Conservation (phyloP, 352 stramenopile genomes). For the Phytophthora agathidicida region DNA sequence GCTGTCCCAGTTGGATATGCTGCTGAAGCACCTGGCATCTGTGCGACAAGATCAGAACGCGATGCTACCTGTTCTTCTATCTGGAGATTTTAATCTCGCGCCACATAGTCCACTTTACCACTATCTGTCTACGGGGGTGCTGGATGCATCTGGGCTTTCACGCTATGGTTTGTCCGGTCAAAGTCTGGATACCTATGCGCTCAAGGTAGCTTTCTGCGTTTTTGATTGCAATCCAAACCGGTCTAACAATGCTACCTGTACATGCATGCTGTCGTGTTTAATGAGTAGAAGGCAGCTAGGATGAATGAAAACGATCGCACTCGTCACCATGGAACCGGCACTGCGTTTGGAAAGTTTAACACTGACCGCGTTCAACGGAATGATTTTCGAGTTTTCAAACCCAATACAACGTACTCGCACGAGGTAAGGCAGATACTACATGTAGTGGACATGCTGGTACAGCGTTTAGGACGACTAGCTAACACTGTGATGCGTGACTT, state of each 20-base stretch:
- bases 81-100: conserved; percentile 73
- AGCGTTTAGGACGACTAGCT: no score
- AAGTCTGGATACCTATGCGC: conserved; percentile 27
- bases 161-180: conserved; percentile 58
- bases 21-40: conserved; percentile 43
- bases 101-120: conserved; percentile 73
- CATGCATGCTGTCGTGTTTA: neutral
- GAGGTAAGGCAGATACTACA: conserved; percentile 28
- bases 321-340: conserved; percentile 47
- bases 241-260: neutral
- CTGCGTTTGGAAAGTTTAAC: conserved; percentile 48
- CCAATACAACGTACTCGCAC: conserved; percentile 25
- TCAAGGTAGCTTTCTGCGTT: conserved; percentile 22
- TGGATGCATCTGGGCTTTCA: conserved; percentile 52
- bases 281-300: conserved; percentile 36
- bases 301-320: conserved; percentile 41
- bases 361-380: conserved; percentile 12
- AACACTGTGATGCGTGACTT: no score
- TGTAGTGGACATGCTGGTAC: no score
- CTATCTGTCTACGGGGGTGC: conserved; percentile 49
- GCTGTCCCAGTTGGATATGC: conserved; percentile 58
- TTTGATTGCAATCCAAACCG: neutral
- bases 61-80: conserved; percentile 54
- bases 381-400: conserved; percentile 28
- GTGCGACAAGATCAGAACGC: conserved; percentile 20